phyloP scores from a whole-genome alignment of 176 grass and related monocot species.

The Chrysopogon serrulatus region DNA sequence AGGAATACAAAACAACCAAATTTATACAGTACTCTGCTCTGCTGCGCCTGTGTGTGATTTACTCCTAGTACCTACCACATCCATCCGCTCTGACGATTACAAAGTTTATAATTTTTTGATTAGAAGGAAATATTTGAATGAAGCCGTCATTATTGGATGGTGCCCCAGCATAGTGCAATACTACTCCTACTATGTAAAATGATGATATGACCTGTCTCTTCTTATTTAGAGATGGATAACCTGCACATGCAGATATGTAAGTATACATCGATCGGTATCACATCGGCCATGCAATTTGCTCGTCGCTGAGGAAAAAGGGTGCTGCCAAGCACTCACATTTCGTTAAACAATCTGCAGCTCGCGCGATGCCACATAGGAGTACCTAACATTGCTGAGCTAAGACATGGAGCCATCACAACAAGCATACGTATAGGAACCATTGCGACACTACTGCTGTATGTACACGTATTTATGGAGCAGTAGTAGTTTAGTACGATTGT shows the following conservation, averaged over 20 bases:
- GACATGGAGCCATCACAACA: not conserved
- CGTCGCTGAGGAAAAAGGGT: not conserved
- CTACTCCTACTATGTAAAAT: too few species aligned
- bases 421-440: too few species aligned
- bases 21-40: too few species aligned
- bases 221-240: not conserved
- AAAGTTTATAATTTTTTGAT: too few species aligned
- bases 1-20: not conserved
- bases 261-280: not conserved
- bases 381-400: not conserved
- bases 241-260: not conserved
- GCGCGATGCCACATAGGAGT: not conserved
- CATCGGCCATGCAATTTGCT: not conserved
- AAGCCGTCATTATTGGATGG: not conserved
- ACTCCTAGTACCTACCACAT: too few species aligned
- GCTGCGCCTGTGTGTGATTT: too few species aligned
- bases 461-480: too few species aligned
- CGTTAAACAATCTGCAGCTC: too few species aligned
- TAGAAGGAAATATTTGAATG: not conserved
- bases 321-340: not conserved
- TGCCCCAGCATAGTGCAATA: not conserved
- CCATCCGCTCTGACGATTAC: too few species aligned
- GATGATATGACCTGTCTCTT: not conserved
- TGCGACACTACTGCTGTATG: too few species aligned
- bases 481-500: too few species aligned